A percentile compares a stretch with the other conserved stretches of the same genome.
These are phyloP conservation scores for Hyparrhenia diplandra DNA, from an alignment of 176 grass and related monocot species.

Conservation along the genomic window DNA sequence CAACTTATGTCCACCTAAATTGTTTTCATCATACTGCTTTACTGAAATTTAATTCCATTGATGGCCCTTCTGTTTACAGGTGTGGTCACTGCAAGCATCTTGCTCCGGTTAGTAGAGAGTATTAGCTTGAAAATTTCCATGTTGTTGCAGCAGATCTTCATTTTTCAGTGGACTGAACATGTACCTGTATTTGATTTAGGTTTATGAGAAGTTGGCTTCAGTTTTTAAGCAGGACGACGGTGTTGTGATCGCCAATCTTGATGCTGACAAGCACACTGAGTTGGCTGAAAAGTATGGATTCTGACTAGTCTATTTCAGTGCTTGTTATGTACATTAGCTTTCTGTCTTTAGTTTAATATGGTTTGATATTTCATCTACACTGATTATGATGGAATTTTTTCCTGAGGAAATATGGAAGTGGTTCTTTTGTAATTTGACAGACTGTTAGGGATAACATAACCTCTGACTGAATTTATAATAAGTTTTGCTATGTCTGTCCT, in stretches of 20 bases:
- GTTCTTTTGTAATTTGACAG: neutral
- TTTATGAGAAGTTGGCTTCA: slow-evolving; percentile 82
- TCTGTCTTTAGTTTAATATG: neutral
- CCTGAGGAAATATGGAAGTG: neutral
- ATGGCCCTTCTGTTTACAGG: slow-evolving; percentile 43
- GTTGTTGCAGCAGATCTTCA: neutral
- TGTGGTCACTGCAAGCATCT: slow-evolving; percentile 98
- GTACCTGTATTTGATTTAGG: slow-evolving; percentile 42
- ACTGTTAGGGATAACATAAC: neutral
- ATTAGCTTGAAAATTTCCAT: slow-evolving; percentile 16
- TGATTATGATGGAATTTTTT: neutral
- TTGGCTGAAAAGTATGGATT: slow-evolving; percentile 82
- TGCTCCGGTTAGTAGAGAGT: slow-evolving; percentile 74
- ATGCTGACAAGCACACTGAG: slow-evolving; percentile 87
- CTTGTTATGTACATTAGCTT: neutral
- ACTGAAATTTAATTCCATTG: slow-evolving; percentile 14
- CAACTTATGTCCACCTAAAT: neutral
- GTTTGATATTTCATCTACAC: neutral
- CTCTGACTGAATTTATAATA: neutral
- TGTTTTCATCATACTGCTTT: neutral
- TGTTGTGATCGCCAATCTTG: slow-evolving; percentile 89
- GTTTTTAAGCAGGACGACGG: slow-evolving; percentile 64
- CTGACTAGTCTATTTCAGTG: slow-evolving; percentile 11
- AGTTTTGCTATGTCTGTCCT: neutral
- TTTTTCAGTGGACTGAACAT: slow-evolving; percentile 19